Percentiles rank a stretch among this genome's conserved stretches.
Evolutionary conservation across 129 eudicot species (phyloP).

Genomic region (Tanacetum coccineum): DNA sequence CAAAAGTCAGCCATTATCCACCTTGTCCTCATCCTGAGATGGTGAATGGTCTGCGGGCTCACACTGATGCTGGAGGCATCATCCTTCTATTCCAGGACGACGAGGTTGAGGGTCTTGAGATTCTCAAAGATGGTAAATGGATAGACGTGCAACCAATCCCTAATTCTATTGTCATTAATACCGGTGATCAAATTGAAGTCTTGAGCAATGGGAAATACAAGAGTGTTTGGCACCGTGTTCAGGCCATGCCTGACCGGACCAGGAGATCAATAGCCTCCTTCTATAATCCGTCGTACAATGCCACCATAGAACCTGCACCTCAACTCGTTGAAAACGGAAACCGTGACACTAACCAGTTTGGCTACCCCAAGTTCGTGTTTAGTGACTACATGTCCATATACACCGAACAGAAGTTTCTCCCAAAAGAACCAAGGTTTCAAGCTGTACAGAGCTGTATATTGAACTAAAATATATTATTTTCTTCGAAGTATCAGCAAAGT

Average conservation of each 20-base stretch:
- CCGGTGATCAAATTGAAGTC: conserved; percentile 80
- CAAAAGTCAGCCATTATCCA: conserved; percentile 83
- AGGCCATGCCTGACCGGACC: conserved; percentile 36
- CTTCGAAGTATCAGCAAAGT: not conserved
- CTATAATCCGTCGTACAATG: conserved; percentile 56
- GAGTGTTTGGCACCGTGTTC: conserved; percentile 74
- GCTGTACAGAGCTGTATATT: conserved; percentile 57
- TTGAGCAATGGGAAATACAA: conserved; percentile 75
- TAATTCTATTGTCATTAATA: conserved; percentile 69
- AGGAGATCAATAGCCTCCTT: conserved; percentile 74
- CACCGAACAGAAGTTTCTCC: conserved; percentile 73
- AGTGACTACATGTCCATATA: conserved; percentile 83
- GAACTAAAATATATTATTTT: not conserved
- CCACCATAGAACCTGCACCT: conserved; percentile 57
- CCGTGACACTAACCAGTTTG: conserved; percentile 17
- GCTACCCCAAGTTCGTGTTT: conserved; percentile 68
- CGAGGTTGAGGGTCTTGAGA: conserved; percentile 56
- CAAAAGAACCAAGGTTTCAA: conserved; percentile 87
- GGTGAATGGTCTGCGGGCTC: conserved; percentile 75
- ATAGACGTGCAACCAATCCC: conserved; percentile 68
- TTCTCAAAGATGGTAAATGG: conserved; percentile 75
- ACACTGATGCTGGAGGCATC: conserved; percentile 90
- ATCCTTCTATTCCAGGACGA: conserved; percentile 83
- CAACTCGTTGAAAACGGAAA: conserved; percentile 32
- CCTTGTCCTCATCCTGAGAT: conserved; percentile 67